Base-by-base conservation (phyloP, 2,329 filamentous ascomycete species). In the Ophiocordyceps camponoti-leonardi region DNA sequence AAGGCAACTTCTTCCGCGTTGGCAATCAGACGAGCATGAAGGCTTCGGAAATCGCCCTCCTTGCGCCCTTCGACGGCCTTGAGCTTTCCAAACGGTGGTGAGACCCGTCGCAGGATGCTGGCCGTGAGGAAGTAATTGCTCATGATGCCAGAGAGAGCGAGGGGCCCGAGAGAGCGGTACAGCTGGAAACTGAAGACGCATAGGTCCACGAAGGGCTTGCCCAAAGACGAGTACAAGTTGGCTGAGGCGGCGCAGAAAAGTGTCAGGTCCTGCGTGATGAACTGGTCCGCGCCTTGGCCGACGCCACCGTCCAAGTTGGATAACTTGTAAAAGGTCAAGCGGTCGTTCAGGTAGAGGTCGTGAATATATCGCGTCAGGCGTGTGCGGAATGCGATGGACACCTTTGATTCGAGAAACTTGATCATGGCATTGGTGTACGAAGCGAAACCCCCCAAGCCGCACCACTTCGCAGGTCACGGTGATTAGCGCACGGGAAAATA, bases 361-460 rank as follows among this genome's bases (percentile, higher is more conserved):
- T 98, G 92, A 45, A 98, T 94, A 61, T 98, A 98, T 53, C 92
- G 73, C 2, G 92, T 98, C 14, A 98, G 72, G 12, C 92, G 79
- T 5, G 92, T 98, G 40, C 92, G 81, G 72, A 98, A 98, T 31
- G 93, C 90, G 52, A 98, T 98, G 7, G 90, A 94, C 45, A 98
- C 87, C 67, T 98, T 98, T 44, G 86, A 90, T 64, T 98, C 90
- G 50, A 98, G 73, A 65, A 85, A 98, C 63, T 96, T 96, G 71
- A 98, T 98, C 83, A 93, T 95, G 46, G 90, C 87, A 62, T 98
- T 98, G 44, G 90, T 95, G 58, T 98, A 98, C 0, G 90, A 94
- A 10, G 88, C 90, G 51, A 96, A 80, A 2, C 84, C 86, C 40
- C 92, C 92, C 33, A 98, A 81, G 3, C 90, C 87, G 52, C 88